A percentile compares a stretch with the other conserved stretches of the same genome.
Evolutionary conservation across 2,329 filamentous ascomycete species (phyloP).

Genomic region (Elsinoe australis): DNA sequence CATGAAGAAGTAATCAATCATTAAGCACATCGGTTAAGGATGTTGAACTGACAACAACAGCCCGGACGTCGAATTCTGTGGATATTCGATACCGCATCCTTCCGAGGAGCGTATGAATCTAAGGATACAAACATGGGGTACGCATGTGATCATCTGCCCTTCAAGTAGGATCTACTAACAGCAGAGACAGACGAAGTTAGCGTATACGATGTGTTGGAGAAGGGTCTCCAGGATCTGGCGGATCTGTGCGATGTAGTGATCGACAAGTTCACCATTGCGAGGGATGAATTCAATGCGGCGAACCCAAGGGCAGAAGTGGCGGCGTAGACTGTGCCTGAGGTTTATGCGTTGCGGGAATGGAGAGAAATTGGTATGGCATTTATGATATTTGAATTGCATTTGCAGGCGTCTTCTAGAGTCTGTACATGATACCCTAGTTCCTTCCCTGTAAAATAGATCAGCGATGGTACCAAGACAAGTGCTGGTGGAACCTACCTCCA

Average conservation of each 20-base stretch:
- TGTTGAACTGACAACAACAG: constrained; percentile 50
- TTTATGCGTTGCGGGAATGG: constrained; percentile 21
- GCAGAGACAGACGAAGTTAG: constrained; percentile 60
- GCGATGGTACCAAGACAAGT: not conserved
- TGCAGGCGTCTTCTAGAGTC: constrained; percentile 18
- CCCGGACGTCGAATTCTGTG: constrained; percentile 94
- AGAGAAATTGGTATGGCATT: constrained; percentile 9
- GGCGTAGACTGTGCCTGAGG: not conserved
- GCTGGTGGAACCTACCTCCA: constrained; percentile 62
- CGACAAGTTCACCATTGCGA: constrained; percentile 72
- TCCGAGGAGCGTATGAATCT: constrained; percentile 96
- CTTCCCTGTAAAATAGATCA: constrained; percentile 29
- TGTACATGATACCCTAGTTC: constrained; percentile 28
- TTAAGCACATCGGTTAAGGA: too few species aligned
- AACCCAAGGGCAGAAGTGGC: constrained; percentile 23
- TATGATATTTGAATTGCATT: constrained; percentile 18
- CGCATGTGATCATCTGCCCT: constrained; percentile 29
- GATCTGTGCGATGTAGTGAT: constrained; percentile 87
- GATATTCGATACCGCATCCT: constrained; percentile 94
- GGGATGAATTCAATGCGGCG: constrained; percentile 51
- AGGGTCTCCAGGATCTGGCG: constrained; percentile 80
- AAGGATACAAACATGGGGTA: constrained; percentile 94
- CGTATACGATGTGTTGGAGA: constrained; percentile 78
- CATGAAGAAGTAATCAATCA: constrained; percentile 99
- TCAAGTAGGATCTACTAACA: constrained; percentile 11